Base-by-base conservation (phyloP, 2,329 filamentous ascomycete genomes). In the Calonectria crousiana region DNA sequence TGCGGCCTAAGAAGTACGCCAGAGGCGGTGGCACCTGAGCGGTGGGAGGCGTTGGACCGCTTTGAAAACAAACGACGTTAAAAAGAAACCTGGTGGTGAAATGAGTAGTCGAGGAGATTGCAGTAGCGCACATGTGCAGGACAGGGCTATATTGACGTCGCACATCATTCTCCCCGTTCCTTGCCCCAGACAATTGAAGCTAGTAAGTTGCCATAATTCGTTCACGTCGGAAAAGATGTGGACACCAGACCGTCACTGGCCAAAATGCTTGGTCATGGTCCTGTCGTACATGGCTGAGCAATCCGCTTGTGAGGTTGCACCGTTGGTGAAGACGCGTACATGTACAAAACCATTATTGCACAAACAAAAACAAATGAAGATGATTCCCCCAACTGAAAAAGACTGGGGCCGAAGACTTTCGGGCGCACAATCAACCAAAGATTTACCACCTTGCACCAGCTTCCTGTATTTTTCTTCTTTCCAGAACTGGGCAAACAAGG, bases 81-180 rank as follows among this genome's bases (percentile, higher is more conserved):
- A 53, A 69, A 68, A 64, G 41, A 69, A 73, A 58, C 64, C 30
- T 44, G 41, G 41, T 66, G 51, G 66, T 44, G 60, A 60, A 62
- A 67, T 52, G 62, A 67, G 71, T 32, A 69, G 30, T 34, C 36
- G 30, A 60, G 60, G 76, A 74, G 71, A 74, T 77, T 76, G 67
- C 67, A 64, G 64, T 73, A 68, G 64, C 72, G 73, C 73, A 72
- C 65, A 44, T 73, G 70, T 76, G 67, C 75, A 75, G 69, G 71
- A 67, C 69, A 76, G 69, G 58, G 58, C 49, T 30, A 73, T 74
- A 67, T 64, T 69, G 47, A 66, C 20, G 73, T 76, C 28, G 58
- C 73, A 73, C 75, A 62, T 73, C 64, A 56, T 67, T 65, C 44
- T 34, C 64, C 23, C 36, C 34, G 34, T 62, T 30, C 51, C 53